A percentile compares a stretch with the other conserved stretches of the same genome.
phyloP scores from a whole-genome alignment of 352 stramenopile genomes.

The Phytophthora megakarya region DNA sequence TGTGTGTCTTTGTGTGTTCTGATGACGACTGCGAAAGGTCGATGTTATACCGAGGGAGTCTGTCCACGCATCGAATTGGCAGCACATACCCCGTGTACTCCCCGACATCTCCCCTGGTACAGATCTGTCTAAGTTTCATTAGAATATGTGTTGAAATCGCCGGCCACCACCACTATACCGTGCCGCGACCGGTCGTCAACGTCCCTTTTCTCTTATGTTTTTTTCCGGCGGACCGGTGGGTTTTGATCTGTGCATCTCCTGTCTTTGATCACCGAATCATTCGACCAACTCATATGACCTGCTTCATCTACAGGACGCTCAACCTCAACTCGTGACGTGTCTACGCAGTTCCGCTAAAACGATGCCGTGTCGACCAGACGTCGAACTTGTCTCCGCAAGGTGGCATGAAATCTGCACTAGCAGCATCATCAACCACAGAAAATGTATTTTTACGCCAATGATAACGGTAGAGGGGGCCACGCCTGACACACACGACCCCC shows the following conservation, averaged over 20 bases:
- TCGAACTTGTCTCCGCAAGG: neutral
- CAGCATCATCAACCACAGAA: neutral
- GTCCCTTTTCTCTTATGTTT: neutral
- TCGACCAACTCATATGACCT: neutral
- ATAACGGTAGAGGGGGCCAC: neutral
- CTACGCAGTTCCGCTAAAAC: neutral
- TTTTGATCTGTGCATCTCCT: neutral
- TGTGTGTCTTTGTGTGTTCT: neutral
- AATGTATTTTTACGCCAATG: neutral
- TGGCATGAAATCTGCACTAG: neutral
- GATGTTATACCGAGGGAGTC: neutral
- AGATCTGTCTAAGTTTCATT: neutral
- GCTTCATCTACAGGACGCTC: neutral
- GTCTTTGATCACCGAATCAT: neutral
- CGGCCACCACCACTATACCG: neutral
- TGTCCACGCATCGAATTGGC: neutral
- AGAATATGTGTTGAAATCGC: slow-evolving; percentile 12
- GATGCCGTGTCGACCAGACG: neutral
- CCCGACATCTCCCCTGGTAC: neutral
- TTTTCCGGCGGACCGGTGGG: neutral
- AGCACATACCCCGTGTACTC: neutral
- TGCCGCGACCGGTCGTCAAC: neutral
- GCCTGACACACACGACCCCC: slow-evolving; percentile 1
- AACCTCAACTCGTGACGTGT: neutral
- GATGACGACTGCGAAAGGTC: neutral